Base-by-base conservation (phyloP, 768 basidiomycete genomes). In the Boletus speciosus region DNA sequence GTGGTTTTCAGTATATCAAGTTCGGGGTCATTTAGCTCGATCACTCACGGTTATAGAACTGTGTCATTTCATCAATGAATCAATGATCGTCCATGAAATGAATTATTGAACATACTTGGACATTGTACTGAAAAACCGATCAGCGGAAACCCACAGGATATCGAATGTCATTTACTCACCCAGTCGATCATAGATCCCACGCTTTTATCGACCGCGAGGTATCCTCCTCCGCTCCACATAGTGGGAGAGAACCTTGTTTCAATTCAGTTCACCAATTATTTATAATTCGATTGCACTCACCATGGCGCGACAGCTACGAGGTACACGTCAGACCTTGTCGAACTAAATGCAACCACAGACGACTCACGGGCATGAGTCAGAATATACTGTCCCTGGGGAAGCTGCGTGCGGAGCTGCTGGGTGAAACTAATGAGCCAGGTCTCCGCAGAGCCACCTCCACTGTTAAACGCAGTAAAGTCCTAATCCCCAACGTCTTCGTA, bases 171-270 rank as follows among this genome's bases (percentile, higher is more conserved):
- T 14, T 36, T 34, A 56, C 64, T 55, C 35, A 76, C 74, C 76
- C 76, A 78, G 51, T 79, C 78, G 50, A 79, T 79, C 41, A 77
- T 48, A 43, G 64, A 71, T 19, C 78, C 78, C 3, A 78, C 78
- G 15, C 62, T 62, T 41, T 37, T 0, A 40, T 65, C 54, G n/a
- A 79, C 63, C 19, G 67, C 65, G n/a, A 78, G 63, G 59, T 79
- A 79, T 39, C 73, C 77, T 48, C 65, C 65, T 35, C 64, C 64
- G 2, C 34, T 42, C 64, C 64, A 66, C 52, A 47, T 48, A 5
- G 1, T 19, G 8, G 64, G 61, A 23, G 61, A 60, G 51, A 65
- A 65, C 61, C 64, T 66, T 54, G 16, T 25, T 35, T 11, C 49
- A 6, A 23, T 32, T 52, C 21, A 53, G 43, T 14, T 10, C 32